Base-by-base conservation (phyloP, 257 asterid species). In the Verbena officinalis region DNA sequence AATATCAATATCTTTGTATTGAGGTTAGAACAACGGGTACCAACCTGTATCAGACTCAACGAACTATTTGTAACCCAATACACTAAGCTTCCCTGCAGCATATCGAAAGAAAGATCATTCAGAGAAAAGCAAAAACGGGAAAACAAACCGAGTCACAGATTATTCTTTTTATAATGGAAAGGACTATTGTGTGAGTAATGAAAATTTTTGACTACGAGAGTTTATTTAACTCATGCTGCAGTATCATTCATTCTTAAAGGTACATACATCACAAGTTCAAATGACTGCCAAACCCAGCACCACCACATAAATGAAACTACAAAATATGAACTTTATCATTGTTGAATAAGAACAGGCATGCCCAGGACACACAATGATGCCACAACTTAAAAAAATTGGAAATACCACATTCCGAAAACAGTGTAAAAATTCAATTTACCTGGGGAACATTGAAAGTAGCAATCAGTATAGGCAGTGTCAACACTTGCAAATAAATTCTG, bases 31-130 rank as follows among this genome's bases (percentile, higher is more conserved):
- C 22, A 51, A 49, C 15, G 55, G n/a, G 27, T 17, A 78, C 87
- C 66, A 38, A 90, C 99, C 96, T 90, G 96, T 68, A 77, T 31
- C 58, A 80, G 69, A 62, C 80, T 75, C 65, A 86, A 55, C 9
- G 92, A 80, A 80, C 96, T 83, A 76, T 90, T 93, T 67, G 95
- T 79, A 56, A 87, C 58, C 97, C 99, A 93, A 77, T 82, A 84
- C 27, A 93, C 75, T 77, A 84, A 84, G 78, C 95, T 80, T 55
- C 97, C 99, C 96, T 93, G 96, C 74, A 89, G 77, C 66, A 68
- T 50, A 65, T 22, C 39, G 59, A 73, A 67, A 75, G 34, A 65
- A 54, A 57, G 24, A 5, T 14, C 38, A 54, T 48, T 64, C 24
- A 48, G 51, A 31, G 23, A 42, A 68, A n/a, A n/a, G n/a, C n/a